Evolutionary conservation across 768 basidiomycete species (phyloP).

Genomic region (Cyclocybe aegerita): DNA sequence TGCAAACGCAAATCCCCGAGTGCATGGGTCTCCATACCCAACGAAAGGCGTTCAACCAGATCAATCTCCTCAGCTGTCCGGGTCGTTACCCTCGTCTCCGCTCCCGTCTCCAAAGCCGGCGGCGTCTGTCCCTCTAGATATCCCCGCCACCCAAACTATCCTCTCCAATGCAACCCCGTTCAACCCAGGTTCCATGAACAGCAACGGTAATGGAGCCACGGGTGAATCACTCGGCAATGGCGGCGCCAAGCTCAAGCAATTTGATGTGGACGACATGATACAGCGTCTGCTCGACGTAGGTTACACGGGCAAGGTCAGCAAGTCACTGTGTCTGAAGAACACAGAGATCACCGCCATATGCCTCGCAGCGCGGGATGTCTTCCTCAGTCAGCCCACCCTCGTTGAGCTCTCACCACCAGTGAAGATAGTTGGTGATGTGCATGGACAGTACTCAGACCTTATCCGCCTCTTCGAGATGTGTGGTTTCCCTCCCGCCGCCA

Average conservation of each 20-base stretch:
- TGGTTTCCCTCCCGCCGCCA: conserved; percentile 94
- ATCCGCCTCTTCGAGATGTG: conserved; percentile 99
- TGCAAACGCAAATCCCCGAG: conserved; percentile 15
- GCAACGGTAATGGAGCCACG: conserved; percentile 34
- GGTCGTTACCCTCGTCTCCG: conserved; percentile 39
- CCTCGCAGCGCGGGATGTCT: conserved; percentile 93
- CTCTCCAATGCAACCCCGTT: conserved; percentile 66
- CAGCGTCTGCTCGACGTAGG: conserved; percentile 93
- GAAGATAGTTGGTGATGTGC: conserved; percentile 99
- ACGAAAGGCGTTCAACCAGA: conserved; percentile 27
- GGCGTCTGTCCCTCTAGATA: conserved; percentile 62
- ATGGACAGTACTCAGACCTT: conserved; percentile 98
- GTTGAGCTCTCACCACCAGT: conserved; percentile 97
- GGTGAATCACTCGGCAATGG: conserved; percentile 44
- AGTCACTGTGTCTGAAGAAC: conserved; percentile 93
- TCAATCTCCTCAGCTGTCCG: conserved; percentile 35
- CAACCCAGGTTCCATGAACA: conserved; percentile 50
- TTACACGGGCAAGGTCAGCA: conserved; percentile 97
- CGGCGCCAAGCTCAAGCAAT: conserved; percentile 55
- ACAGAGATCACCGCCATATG: conserved; percentile 94
- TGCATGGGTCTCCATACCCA: conserved; percentile 39
- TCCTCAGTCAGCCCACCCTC: conserved; percentile 93
- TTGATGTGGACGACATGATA: conserved; percentile 99
- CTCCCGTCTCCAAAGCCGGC: conserved; percentile 38
- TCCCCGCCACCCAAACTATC: conserved; percentile 82